Base-by-base conservation (phyloP, 2,329 filamentous ascomycete species). In the Trichoderma asperellum region DNA sequence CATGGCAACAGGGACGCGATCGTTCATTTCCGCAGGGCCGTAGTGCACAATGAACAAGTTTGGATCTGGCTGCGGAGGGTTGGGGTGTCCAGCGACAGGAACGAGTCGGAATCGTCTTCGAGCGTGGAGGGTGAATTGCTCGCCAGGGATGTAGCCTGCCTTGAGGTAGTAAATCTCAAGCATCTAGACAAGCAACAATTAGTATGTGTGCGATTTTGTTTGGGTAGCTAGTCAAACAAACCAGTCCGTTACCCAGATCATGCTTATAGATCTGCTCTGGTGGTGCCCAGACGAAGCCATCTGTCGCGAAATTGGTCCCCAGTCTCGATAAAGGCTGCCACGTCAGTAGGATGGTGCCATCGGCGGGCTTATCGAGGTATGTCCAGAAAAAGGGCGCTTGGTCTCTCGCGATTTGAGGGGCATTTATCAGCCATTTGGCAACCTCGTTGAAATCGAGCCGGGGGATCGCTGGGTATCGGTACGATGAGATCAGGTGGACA, bases 21-120 rank as follows among this genome's bases (percentile, higher is more conserved):
- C 90, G 68, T 88, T 87, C 58, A 88, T 88, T 49, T 96, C 91
- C 8, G 92, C 87, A 69, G 90, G 90, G 43, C 91, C 90, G 79
- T 97, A 98, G 81, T 97, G 94, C 35, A 97, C 89, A 66, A 99
- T 89, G 91, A 94, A 98, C 18, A 98, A 85, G 70, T 90, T 91
- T 32, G 92, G 89, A 77, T 98, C 94, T 59, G 91, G 87, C 71
- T 89, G 87, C 16, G 91, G 88, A 55, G 88, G 85, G 73, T 89
- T 91, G 35, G 90, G 88, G 65, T 90, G 89, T 0, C 90, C 88
- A 75, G 91, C 92, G 16, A 87, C 83, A n/a, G 90, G 89, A 52
- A 92, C 83, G 52, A 99, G 88, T 72, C 95, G 93, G 81, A 97
- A 98, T 72, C 95, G 91, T 75, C 91, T 90, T 75, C 95, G 90